Base-by-base conservation (phyloP, 2,329 filamentous ascomycete genomes). In the Colletotrichum sojae region DNA sequence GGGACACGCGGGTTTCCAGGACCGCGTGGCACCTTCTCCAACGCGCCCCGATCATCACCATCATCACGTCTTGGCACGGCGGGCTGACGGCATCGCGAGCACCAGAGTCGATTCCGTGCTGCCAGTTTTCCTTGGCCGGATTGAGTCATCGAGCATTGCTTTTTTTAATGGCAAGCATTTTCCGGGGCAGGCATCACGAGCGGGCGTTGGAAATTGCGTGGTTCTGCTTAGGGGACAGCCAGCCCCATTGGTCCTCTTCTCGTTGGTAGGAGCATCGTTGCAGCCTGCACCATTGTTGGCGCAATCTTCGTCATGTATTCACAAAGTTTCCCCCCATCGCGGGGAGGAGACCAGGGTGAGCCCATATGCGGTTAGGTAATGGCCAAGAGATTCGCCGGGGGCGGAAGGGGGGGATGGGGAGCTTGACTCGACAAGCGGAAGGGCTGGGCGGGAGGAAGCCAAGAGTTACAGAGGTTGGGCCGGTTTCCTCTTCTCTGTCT, bases 321-420 rank as follows among this genome's bases (percentile, higher is more conserved):
- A 31, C 16, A 51, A 31, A 43, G 12, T 15, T 62, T 48, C 31
- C 31, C 31, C n/a, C 57, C 45, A 22, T 49, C 51, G 20, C 13
- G 22, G 55, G 55, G 40, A 39, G 2, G 31, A 36, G 31, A 10
- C 31, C 36, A 18, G 20, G 13, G n/a, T 16, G 25, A 20, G 22
- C 2, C n/a, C 20, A 9, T 40, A 40, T 54, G 22, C 20, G 18
- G 13, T 63, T 67, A 63, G 65, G 65, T 68, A 58, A 64, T 64
- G 5, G 36, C 36, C 45, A 54, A 31, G 27, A 54, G 20, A 27
- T 52, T 27, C 22, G 15, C 48, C n/a, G 40, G 43, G 48, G 43
- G 52, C 15, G 27, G 15, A 16, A 40, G 27, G 18, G 18, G 58
- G 13, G 18, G 36, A 12, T 20, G 18, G 22, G 27, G 49, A 54